Evolutionary conservation across 768 basidiomycete genomes (phyloP), one percentile per base, ranked within the genome.

Genomic region (Xerocomellus chrysenteron): DNA sequence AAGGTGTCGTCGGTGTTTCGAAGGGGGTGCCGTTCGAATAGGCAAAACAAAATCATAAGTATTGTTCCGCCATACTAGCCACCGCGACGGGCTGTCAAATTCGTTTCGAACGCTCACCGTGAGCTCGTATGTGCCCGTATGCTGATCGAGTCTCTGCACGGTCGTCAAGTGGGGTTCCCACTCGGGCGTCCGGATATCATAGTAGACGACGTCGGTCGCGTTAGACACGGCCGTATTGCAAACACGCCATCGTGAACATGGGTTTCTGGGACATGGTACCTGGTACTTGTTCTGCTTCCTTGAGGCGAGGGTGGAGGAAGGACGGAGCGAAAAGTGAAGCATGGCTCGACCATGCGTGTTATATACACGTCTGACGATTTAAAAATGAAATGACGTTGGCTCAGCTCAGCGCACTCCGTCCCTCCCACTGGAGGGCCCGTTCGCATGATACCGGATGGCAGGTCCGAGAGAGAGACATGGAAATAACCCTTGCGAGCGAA

Each of bases 201-300:
- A 78, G 68, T 74, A 75, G 52, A 74, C 64, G 56, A 63, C 64
- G 58, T 78, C 76, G 54, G 64, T 68, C 35, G 56, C 65, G 53
- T 73, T 76, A 39, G 77, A 69, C 48, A 77, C 68, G 39, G 75
- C 64, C 58, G 75, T 70, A 55, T 75, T 66, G 68, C 49, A 75
- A 50, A 47, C 62, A 67, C 41, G 76, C 76, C 75, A 74, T 40
- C 45, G 76, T 78, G 46, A 78, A 67, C 36, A 64, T 61, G 33
- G 77, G 72, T 51, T 65, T 65, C 46, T 74, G 66, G 48, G 73
- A 61, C 59, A 65, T 61, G 60, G 32, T 7, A 11, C 11, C 32
- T 32, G 32, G 32, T 32, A 32, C 11, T 10, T 36, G 11, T 30
- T 30, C 21, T 30, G 13, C 17, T 33, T 35, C 9, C 13, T 47